Evolutionary conservation across 2,329 filamentous ascomycete species (phyloP), one percentile per base, ranked within the genome.

Genomic region (Penicillium sp.): DNA sequence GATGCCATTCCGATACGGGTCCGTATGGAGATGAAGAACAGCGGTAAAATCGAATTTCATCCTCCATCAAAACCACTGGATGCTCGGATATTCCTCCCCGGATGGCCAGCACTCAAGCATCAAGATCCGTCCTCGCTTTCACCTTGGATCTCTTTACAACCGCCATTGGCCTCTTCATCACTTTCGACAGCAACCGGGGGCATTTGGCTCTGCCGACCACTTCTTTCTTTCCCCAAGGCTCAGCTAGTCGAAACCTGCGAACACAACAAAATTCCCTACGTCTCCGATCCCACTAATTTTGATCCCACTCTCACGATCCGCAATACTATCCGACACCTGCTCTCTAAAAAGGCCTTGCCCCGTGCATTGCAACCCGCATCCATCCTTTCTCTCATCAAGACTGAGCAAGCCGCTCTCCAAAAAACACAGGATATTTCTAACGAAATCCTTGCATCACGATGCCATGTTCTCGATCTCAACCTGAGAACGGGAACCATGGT

Each of bases 221-320:
- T 72, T 6, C 62, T 70, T 8, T 54, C 58, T 5, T 69, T 90
- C 61, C 72, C 77, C 49, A 94, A 97, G 69, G 75, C 80, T 41
- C 74, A 84, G 28, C 74, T 96, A 22, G 26, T 67, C 31, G 42
- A 75, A 61, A 51, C 87, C 81, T 96, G 91, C 61, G 67, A 83
- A 50, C 73, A 77, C n/a, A 77, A 83, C 54, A 69, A 74, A 0
- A 70, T 94, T 8, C 69, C 72, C 0, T 97, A 88, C 86, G 87
- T 89, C 52, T 87, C 93, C 63, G 93, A 98, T 64, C 71, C 75
- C 34, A 96, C 90, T 1, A 98, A 98, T 61, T 67, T 74, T 13
- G 86, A 96, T 59, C 77, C 75, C 7, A 89, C 84, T 0, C 70
- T 94, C 48, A 95, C 93, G 0, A 69, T 77, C 36, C 80, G 93